Conservation (phyloP, 176 grass and related monocot species). For the Phoenix roebelenii region DNA sequence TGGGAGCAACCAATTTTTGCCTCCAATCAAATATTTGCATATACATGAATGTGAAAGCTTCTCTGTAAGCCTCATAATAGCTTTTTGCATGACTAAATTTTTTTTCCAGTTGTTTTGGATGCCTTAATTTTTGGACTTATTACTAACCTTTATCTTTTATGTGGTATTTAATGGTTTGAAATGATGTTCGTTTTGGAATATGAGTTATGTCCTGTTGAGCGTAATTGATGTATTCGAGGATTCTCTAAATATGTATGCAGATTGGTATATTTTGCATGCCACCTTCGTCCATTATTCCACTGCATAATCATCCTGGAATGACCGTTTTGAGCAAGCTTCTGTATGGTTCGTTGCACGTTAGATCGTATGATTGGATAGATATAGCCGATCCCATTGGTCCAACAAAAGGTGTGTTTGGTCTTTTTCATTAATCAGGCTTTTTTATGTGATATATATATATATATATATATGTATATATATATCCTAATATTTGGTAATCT, state of each 20-base stretch:
- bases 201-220: too few species aligned
- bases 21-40: conserved; percentile 88
- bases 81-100: conserved; percentile 12
- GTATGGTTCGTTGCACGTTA: conserved; percentile 68
- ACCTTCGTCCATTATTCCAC: conserved; percentile 81
- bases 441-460: too few species aligned
- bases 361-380: conserved; percentile 93
- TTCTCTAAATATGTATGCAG: conserved; percentile 24
- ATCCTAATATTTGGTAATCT: too few species aligned
- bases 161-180: too few species aligned
- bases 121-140: too few species aligned
- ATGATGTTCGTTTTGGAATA: too few species aligned
- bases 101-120: not conserved
- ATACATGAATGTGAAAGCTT: conserved; percentile 88
- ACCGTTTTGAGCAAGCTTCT: conserved; percentile 98
- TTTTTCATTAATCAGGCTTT: conserved; percentile 14
- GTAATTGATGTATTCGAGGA: not conserved
- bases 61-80: conserved; percentile 52
- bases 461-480: too few species aligned
- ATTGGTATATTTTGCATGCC: conserved; percentile 99
- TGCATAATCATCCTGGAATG: conserved; percentile 98
- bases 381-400: conserved; percentile 29
- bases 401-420: conserved; percentile 42
- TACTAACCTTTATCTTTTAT: too few species aligned
- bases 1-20: conserved; percentile 35